phyloP scores from a whole-genome alignment of 2,329 filamentous ascomycete species.

The Calonectria pseudoreteaudii region DNA sequence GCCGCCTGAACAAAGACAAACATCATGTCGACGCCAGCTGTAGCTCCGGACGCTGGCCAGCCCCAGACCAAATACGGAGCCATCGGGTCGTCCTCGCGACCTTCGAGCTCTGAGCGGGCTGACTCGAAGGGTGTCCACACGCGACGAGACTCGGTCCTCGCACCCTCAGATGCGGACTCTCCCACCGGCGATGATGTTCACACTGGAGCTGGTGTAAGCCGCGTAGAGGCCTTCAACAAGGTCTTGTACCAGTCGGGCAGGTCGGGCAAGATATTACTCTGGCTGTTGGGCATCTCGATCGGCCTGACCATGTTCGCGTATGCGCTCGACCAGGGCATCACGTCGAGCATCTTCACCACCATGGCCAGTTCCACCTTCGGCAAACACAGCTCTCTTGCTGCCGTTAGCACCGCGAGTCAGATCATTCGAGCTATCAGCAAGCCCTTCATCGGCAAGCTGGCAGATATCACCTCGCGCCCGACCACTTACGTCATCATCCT shows the following conservation, averaged over 20 bases:
- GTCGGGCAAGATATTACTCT: conserved; percentile 49
- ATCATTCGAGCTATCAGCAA: conserved; percentile 54
- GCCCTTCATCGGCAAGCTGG: conserved; percentile 52
- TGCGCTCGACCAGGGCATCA: conserved; percentile 53
- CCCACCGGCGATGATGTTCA: not conserved
- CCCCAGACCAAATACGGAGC: not conserved
- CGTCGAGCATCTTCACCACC: conserved; percentile 47
- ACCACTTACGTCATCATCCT: conserved; percentile 54
- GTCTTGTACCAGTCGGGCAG: conserved; percentile 52
- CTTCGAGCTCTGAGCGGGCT: not conserved
- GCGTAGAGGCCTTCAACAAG: conserved; percentile 54
- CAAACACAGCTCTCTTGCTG: conserved; percentile 46
- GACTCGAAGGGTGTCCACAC: not conserved
- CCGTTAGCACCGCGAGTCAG: conserved; percentile 47
- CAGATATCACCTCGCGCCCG: conserved; percentile 53
- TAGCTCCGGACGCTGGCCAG: not conserved
- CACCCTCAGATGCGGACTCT: not conserved
- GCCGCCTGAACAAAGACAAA: not conserved
- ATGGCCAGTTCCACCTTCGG: conserved; percentile 50
- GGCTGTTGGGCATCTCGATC: conserved; percentile 50
- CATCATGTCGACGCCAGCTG: not conserved
- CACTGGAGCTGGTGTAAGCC: conserved; percentile 44
- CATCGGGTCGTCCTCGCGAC: not conserved
- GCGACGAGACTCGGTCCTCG: not conserved
- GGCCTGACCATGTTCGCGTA: conserved; percentile 54